These are phyloP conservation scores for Erythrobasidium hasegawianum DNA, from an alignment of 1,284 basidiomycete species.

Conservation along the genomic window DNA sequence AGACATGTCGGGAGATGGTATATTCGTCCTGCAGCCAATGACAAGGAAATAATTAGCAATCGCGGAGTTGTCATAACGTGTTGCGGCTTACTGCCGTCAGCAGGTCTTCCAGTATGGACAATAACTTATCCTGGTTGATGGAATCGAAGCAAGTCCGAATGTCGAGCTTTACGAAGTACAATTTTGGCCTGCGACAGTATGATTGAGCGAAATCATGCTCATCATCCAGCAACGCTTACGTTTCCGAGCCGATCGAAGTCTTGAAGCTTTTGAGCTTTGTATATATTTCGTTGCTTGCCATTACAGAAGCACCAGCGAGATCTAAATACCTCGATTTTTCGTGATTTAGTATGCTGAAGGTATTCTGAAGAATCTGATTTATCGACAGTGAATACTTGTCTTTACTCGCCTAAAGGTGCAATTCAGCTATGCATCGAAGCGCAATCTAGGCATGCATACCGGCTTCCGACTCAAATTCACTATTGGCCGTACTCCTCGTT, in stretches of 20 bases:
- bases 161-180: slow-evolving; percentile 96
- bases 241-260: slow-evolving; percentile 51
- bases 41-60: too few species aligned
- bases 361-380: slow-evolving; percentile 78
- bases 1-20: slow-evolving; percentile 62
- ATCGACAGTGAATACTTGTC: slow-evolving; percentile 50
- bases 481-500: slow-evolving; percentile 88
- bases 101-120: slow-evolving; percentile 69
- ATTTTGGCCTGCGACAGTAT: slow-evolving; percentile 52
- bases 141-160: slow-evolving; percentile 95
- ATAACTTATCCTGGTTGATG: slow-evolving; percentile 80
- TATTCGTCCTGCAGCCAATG: slow-evolving; percentile 49
- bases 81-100: slow-evolving; percentile 68
- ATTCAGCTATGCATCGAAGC: neutral
- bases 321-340: slow-evolving; percentile 72
- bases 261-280: slow-evolving; percentile 68
- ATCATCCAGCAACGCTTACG: slow-evolving; percentile 41
- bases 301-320: slow-evolving; percentile 71
- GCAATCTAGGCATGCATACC: neutral
- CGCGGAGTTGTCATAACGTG: too few species aligned
- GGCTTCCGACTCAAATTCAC: slow-evolving; percentile 77
- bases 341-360: slow-evolving; percentile 78
- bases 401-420: slow-evolving; percentile 3
- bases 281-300: slow-evolving; percentile 79
- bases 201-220: neutral